A percentile compares a stretch with the other conserved stretches of the same genome.
Evolutionary conservation across 345 rosid genomes (phyloP).

Genomic region (Citropsis articulata): DNA sequence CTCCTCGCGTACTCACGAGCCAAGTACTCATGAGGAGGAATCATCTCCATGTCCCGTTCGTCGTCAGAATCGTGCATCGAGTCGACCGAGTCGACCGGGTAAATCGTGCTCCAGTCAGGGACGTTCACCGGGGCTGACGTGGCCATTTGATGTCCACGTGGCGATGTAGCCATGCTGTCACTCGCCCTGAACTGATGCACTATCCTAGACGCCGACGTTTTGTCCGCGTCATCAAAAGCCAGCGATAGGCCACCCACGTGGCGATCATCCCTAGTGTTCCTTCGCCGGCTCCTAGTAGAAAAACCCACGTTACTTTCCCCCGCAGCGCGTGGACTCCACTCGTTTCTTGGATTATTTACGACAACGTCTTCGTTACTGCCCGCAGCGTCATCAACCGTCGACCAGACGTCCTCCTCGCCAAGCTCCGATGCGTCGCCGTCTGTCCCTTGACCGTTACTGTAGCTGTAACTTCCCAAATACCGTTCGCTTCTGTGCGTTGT

Average conservation of each 20-base stretch:
- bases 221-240: conserved; percentile 58
- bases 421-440: conserved; percentile 45
- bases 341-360: conserved; percentile 12
- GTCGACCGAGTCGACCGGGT: conserved; percentile 74
- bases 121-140: conserved; percentile 88
- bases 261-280: conserved; percentile 19
- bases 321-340: conserved; percentile 43
- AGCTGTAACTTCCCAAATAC: conserved; percentile 42
- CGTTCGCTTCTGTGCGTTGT: conserved; percentile 78
- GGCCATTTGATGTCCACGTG: conserved; percentile 50
- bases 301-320: conserved; percentile 22
- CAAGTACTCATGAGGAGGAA: conserved; percentile 95
- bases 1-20: conserved; percentile 60
- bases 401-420: conserved; percentile 86
- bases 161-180: conserved; percentile 35
- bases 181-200: conserved; percentile 68
- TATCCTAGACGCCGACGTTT: conserved; percentile 50
- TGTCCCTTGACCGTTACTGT: conserved; percentile 18
- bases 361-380: conserved; percentile 20
- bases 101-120: conserved; percentile 93
- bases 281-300: conserved; percentile 1
- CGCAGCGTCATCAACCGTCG: conserved; percentile 44
- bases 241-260: conserved; percentile 64
- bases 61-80: conserved; percentile 71
- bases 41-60: conserved; percentile 58